Evolutionary conservation across 192 early-diverging fungal species (phyloP), one percentile per base, ranked within the genome.

Genomic region (Linnemannia elongata): DNA sequence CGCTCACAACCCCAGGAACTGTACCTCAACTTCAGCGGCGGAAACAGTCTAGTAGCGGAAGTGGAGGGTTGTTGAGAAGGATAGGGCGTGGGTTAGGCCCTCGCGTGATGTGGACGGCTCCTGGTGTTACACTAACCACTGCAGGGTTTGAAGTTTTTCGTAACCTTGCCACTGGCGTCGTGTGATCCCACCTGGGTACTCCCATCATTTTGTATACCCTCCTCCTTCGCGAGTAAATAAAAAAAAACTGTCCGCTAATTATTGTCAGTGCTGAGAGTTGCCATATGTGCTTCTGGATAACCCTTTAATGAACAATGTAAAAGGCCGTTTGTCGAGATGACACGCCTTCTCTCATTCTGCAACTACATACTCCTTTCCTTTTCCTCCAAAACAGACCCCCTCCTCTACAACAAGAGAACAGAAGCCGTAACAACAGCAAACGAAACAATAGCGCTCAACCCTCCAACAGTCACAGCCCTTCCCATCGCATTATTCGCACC

Each of bases 131-230:
- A 36, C 30, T 86, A 42, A 86, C 84, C 4, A 86, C 84, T 7
- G 84, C 84, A 4, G 84, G 84, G 18, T 86, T 86, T 69, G 84
- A 86, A 39, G 66, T 81, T 39, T 63, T 86, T 24, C 78, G 84
- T 3, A 76, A 69, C 27, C 39, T 85, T 44, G 73, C 78, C 60
- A 30, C 35, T 27, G 60, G 60, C 1, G n/a, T 33, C 24, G 60
- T 66, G 4, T 66, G 15, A 33, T 33, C 27, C 30, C 13, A 10
- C 60, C 10, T 24, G 13, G 3, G 4, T 55, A 55, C 54, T 12
- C n/a, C 13, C 6, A 30, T 10, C 24, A 10, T 57, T n/a, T 57
- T 57, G 18, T 52, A 52, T 52, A 52, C 49, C 49, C 13, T 18
- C 18, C 20, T 18, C 49, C 17, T 20, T 52, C 17, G 5, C 15